These are phyloP conservation scores for Termitomyces sp. DNA, from an alignment of 768 basidiomycete species.

Conservation along the genomic window DNA sequence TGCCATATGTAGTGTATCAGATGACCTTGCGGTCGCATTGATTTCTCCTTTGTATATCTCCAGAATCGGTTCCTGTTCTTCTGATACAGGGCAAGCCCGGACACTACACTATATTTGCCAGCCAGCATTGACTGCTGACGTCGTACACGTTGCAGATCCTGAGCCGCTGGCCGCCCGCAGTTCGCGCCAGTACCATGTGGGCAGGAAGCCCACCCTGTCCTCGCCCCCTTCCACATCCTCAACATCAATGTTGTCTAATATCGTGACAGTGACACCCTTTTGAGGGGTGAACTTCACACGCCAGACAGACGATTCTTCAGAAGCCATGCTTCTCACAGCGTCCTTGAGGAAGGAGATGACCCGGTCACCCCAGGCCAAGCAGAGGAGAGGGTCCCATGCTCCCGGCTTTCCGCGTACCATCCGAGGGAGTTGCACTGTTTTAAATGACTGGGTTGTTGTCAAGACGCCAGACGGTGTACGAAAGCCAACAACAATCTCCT, in stretches of 20 bases:
- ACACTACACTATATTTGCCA: conserved; percentile 18
- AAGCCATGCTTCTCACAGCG: conserved; percentile 19
- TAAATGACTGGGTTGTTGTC: conserved; percentile 61
- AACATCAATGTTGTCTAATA: conserved; percentile 42
- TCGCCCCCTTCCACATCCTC: conserved; percentile 60
- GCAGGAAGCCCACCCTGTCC: conserved; percentile 76
- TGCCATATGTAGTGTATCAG: conserved; percentile 19
- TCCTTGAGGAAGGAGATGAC: conserved; percentile 53
- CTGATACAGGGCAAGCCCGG: conserved; percentile 11
- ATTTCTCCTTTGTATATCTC: conserved; percentile 13
- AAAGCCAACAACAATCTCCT: conserved; percentile 88
- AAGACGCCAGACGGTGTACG: conserved; percentile 72
- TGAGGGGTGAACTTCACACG: conserved; percentile 61
- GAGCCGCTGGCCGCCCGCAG: conserved; percentile 10
- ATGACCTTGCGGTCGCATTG: conserved; percentile 23
- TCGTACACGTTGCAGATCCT: neutral
- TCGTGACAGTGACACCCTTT: conserved; percentile 44
- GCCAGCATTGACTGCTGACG: conserved; percentile 8
- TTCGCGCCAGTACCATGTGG: conserved; percentile 62
- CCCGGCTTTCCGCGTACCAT: conserved; percentile 67
- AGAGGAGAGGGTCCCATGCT: conserved; percentile 73
- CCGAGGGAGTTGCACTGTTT: conserved; percentile 76
- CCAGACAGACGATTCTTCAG: conserved; percentile 47
- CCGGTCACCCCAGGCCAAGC: conserved; percentile 66
- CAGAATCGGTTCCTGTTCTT: conserved; percentile 11